Evolutionary conservation across 192 early-diverging fungal species (phyloP), one percentile per base, ranked within the genome.

Genomic region (Coemansia sp.): DNA sequence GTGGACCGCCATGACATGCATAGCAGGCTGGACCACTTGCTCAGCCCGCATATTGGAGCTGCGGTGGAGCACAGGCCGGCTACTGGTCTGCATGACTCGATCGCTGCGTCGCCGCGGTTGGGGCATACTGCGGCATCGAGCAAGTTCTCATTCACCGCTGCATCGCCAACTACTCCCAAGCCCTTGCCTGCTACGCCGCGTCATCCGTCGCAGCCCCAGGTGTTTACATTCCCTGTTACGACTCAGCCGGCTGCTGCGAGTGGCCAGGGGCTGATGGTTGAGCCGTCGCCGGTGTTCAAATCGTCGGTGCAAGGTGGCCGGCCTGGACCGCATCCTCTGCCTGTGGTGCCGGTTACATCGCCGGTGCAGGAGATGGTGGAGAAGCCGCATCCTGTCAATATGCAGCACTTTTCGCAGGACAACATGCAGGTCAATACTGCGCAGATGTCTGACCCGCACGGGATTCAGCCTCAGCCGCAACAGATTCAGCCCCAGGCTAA

Each of bases 1-100:
- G 67, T 68, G 4, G 80, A 83, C 20, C 69, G 70, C 10, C 65
- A 67, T 1, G 72, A 69, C n/a, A 51, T 83, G 72, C 69, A 75
- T 19, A 78, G 66, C 61, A 69, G 80, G 22, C 67, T 83, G 20
- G 34, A 83, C 61, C 45, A 75, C 42, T 63, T 83, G 38, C 48
- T 83, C 44, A 68, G 69, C 46, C 66, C 76, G 3, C 73, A 76
- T 45, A 12, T 36, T 6, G 42, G 50, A 4, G 22, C 42, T 5
- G 44, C 31, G 36, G 62, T 36, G 36, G 62, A 38, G 62, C 20
- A 60, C 20, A 29, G 31, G 13, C 58, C 29, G 58, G 9, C 29
- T 13, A 10, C 20, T 12, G 3, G 36, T 61, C 19, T 45, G 15
- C 48, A 20, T 4, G 59, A 34, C 4, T 60, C 69, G n/a, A 50